Evolutionary conservation across 768 basidiomycete species (phyloP), one percentile per base, ranked within the genome.

Genomic region (Podaxis mareebaensis): DNA sequence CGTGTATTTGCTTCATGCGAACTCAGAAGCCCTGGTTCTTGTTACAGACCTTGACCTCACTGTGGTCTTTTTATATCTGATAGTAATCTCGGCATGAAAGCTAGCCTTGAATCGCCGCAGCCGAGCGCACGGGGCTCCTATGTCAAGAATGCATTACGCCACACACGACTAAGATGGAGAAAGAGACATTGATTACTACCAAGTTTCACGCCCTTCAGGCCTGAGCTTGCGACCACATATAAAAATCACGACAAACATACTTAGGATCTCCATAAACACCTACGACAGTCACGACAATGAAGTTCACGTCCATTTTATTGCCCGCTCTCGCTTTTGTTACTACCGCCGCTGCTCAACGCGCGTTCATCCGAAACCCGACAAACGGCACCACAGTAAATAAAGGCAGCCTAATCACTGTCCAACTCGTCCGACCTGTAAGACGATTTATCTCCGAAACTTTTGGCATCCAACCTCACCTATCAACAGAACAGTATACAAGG

Each of bases 351-450:
- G 83, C 81, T 4, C 85, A 87, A 64, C 61, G 62, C 8, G 74
- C 73, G 3, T 26, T 15, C 13, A 81, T 87, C 39, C 78, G 78
- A 7, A 69, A 69, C 22, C 85, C 85, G 4, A 66, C 72, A 4
- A 67, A 71, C 2, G 76, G 74, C 4, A 63, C 74, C 2, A 58
- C 68, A 11, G 74, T 85, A 10, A 54, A 40, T 7, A 65, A 78
- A 30, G 84, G 85, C 4, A 68, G 64, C 6, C 66, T 68, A 11
- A 44, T 86, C 36, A 77, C 70, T 3, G 79, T 85, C 3, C 79
- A 83, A 64, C 68, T 86, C 6, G 80, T 81, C 61, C 75, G 76
- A 58, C 82, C 81, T 3, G 84, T 85, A 69, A 20, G 81, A 73
- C 44, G 3, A 17, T 10, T 20, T 22, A 46, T 20, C 17, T 10